Conservation (phyloP, 371 early-diverging fungal genomes). For the Mucor circinelloides region DNA sequence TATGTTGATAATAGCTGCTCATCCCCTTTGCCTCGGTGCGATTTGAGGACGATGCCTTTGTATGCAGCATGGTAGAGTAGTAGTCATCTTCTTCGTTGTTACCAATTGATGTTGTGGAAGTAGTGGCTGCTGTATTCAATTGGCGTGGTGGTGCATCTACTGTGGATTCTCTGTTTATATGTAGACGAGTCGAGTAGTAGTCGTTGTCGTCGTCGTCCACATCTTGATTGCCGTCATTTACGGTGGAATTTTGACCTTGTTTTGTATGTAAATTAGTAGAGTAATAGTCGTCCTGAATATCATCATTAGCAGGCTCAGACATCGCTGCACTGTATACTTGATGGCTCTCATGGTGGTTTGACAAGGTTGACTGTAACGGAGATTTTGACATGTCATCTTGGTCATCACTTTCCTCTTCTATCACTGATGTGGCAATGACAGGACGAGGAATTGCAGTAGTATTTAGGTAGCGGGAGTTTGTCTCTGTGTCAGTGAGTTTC, state of each 20-base stretch:
- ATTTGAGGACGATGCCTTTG: neutral
- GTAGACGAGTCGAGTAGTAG: neutral
- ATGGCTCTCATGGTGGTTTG: neutral
- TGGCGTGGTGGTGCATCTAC: neutral
- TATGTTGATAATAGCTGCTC: slow-evolving; percentile 11
- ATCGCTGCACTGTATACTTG: neutral
- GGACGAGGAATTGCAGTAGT: neutral
- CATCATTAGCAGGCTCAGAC: neutral
- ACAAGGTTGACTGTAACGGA: neutral
- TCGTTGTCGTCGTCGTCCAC: neutral
- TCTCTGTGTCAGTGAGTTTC: neutral
- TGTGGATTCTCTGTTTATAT: neutral
- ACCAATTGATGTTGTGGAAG: neutral
- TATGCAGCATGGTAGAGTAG: slow-evolving; percentile 15
- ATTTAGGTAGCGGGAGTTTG: neutral
- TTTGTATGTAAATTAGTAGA: neutral
- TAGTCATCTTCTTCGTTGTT: slow-evolving; percentile 9
- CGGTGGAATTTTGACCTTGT: neutral
- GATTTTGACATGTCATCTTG: neutral
- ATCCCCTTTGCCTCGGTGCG: neutral
- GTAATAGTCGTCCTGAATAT: neutral
- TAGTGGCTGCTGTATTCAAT: neutral
- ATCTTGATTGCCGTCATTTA: neutral
- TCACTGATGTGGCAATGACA: neutral
- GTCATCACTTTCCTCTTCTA: neutral